phyloP scores from a whole-genome alignment of 2,329 filamentous ascomycete genomes.

The Aureobasidium namibiae region DNA sequence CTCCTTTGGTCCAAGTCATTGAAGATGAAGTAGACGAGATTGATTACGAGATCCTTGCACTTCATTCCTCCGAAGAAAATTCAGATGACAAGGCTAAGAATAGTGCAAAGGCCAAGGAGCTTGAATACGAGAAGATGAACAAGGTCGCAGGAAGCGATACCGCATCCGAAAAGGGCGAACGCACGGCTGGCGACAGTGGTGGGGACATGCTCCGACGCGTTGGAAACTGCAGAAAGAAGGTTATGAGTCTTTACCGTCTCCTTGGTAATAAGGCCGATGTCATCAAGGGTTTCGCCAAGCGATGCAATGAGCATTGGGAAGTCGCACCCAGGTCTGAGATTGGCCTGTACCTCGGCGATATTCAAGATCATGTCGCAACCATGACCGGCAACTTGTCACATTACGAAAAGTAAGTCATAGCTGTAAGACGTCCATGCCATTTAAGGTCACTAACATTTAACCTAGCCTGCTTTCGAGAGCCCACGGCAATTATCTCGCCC shows the following conservation, averaged over 20 bases:
- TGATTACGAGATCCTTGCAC: conserved; percentile 77
- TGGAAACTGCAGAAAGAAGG: conserved; percentile 90
- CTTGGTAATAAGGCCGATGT: conserved; percentile 97
- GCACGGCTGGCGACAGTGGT: conserved; percentile 39
- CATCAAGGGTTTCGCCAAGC: conserved; percentile 97
- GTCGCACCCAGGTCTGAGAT: conserved; percentile 92
- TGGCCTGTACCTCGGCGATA: conserved; percentile 94
- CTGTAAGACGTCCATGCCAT: neutral
- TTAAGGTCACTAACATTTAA: conserved; percentile 14
- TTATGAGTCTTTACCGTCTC: conserved; percentile 89
- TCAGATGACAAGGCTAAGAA: conserved; percentile 16
- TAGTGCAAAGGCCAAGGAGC: conserved; percentile 14
- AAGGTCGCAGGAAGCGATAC: conserved; percentile 18
- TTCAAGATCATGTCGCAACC: conserved; percentile 97
- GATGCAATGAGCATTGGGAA: conserved; percentile 97
- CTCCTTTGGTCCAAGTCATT: conserved; percentile 82
- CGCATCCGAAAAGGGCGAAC: conserved; percentile 23
- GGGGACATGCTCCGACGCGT: conserved; percentile 86
- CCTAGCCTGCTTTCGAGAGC: conserved; percentile 75
- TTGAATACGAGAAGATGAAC: conserved; percentile 22
- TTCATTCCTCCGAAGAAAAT: conserved; percentile 52
- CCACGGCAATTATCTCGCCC: conserved; percentile 95
- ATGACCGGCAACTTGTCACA: conserved; percentile 96
- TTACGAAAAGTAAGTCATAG: conserved; percentile 73
- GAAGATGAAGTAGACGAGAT: conserved; percentile 97